Conservation (phyloP, 75 land plant species). For the Isoetes taiwanensis region DNA sequence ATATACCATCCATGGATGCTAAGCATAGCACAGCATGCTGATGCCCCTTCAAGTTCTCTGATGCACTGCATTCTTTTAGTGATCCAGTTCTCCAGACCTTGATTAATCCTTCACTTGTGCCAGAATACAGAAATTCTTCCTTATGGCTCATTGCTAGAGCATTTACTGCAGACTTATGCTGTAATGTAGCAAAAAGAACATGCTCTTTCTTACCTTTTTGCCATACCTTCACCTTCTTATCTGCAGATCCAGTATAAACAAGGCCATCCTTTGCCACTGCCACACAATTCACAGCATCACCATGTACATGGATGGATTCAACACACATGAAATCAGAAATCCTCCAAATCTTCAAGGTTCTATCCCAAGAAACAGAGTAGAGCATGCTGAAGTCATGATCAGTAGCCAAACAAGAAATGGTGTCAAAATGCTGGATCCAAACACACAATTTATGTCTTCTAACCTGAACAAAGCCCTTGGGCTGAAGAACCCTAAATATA, state of each 20-base stretch:
- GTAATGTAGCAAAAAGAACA: too few species aligned
- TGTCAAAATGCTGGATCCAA: conserved; percentile 7
- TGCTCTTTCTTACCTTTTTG: too few species aligned
- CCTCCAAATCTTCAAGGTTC: background rate
- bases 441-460: background rate
- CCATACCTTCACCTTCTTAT: background rate
- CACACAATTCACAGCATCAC: background rate
- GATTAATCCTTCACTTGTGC: too few species aligned
- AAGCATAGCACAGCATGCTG: too few species aligned
- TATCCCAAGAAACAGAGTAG: conserved; percentile 6
- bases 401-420: background rate
- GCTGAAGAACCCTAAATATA: background rate
- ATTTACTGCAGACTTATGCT: too few species aligned
- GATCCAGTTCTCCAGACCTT: too few species aligned
- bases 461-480: background rate
- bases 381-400: background rate
- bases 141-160: too few species aligned
- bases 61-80: too few species aligned
- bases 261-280: background rate
- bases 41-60: too few species aligned
- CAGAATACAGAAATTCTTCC: too few species aligned
- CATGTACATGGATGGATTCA: background rate
- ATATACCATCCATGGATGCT: too few species aligned
- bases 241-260: background rate
- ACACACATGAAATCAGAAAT: background rate